A percentile compares a stretch with the other conserved stretches of the same genome.
Conservation (phyloP, 768 basidiomycete genomes). For the Tulasnella sp. region DNA sequence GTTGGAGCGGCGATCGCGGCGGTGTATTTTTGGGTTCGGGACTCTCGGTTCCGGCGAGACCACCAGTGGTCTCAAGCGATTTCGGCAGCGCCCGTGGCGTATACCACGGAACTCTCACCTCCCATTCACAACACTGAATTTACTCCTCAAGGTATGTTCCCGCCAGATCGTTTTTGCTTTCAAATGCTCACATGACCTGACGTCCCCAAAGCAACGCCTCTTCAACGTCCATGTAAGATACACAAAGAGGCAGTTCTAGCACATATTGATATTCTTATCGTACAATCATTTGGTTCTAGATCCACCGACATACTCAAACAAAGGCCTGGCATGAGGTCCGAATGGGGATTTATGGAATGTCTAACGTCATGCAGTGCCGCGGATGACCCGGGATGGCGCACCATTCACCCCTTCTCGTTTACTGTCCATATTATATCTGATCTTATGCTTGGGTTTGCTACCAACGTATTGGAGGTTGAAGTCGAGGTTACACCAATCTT, state of each 20-base stretch:
- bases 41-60: not conserved
- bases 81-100: not conserved
- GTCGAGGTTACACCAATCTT: no score
- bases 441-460: not conserved
- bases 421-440: not conserved
- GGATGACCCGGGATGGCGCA: not conserved
- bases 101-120: not conserved
- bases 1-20: not conserved
- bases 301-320: not conserved
- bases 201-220: not conserved
- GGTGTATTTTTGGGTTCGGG: slow-evolving; percentile 1
- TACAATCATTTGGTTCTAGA: no score
- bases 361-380: not conserved
- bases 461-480: not conserved
- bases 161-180: not conserved
- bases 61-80: slow-evolving; percentile 5
- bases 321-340: not conserved
- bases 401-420: not conserved
- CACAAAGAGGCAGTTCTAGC: not conserved
- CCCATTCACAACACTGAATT: not conserved
- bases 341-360: not conserved
- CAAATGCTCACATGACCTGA: not conserved
- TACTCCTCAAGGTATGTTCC: not conserved
- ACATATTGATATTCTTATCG: not conserved
- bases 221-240: not conserved